Evolutionary conservation across 139 green algal genomes (phyloP).

Genomic region (Diplosphaera chodatii): DNA sequence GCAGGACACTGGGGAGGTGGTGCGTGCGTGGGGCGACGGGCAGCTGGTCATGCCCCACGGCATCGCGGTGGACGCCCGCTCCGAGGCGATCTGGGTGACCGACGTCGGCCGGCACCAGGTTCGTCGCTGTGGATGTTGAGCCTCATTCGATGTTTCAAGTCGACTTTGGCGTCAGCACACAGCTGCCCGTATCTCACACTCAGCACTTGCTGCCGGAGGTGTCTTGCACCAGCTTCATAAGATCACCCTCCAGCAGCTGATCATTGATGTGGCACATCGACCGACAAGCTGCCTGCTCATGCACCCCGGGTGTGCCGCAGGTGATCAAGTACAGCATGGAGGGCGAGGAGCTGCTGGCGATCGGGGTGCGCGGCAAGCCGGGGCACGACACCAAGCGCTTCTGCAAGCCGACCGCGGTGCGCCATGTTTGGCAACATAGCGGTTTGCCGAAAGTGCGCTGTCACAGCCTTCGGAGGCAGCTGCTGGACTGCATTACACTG

Average conservation of each 20-base stretch:
- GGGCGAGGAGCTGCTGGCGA: slow-evolving; percentile 45
- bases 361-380: slow-evolving; percentile 42
- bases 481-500: too few species aligned
- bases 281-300: too few species aligned
- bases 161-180: too few species aligned
- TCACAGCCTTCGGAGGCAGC: neutral
- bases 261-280: too few species aligned
- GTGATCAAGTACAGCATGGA: slow-evolving; percentile 49
- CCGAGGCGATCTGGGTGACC: slow-evolving; percentile 65
- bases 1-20: slow-evolving; percentile 35
- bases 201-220: too few species aligned
- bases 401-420: slow-evolving; percentile 78
- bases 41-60: slow-evolving; percentile 78
- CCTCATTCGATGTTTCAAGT: too few species aligned
- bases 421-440: neutral
- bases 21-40: slow-evolving; percentile 34
- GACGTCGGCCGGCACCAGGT: slow-evolving; percentile 48
- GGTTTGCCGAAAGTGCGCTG: neutral
- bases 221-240: too few species aligned
- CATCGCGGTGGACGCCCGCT: slow-evolving; percentile 54
- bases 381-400: slow-evolving; percentile 43
- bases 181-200: too few species aligned
- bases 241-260: too few species aligned
- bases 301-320: too few species aligned
- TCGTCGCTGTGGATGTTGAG: too few species aligned